These are phyloP conservation scores for Colletotrichum eleusines DNA, from an alignment of 2,329 filamentous ascomycete species.

Conservation along the genomic window DNA sequence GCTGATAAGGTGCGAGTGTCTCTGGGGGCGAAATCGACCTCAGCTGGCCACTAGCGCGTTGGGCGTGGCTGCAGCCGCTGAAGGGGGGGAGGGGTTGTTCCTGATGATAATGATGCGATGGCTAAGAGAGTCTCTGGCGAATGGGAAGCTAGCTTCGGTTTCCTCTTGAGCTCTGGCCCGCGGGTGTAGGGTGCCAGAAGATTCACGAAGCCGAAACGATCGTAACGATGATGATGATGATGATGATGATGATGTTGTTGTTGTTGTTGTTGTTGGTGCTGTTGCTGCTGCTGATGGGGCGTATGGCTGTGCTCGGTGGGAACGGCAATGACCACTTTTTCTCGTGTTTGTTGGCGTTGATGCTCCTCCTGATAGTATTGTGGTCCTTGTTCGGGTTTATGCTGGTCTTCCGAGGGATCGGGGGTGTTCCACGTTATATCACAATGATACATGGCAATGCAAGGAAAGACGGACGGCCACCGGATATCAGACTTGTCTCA, in stretches of 20 bases:
- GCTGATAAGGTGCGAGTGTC: conserved; percentile 31
- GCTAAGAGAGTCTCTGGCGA: conserved; percentile 28
- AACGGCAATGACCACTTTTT: conserved; percentile 3
- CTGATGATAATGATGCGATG: conserved; percentile 26
- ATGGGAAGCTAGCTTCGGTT: background rate
- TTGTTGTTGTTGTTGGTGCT: background rate
- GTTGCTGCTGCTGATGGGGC: conserved; percentile 23
- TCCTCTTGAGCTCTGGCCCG: background rate
- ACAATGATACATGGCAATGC: conserved; percentile 41
- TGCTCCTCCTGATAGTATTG: conserved; percentile 1
- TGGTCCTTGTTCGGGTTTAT: conserved; percentile 21
- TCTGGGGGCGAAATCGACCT: conserved; percentile 29
- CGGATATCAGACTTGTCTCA: conserved; percentile 11
- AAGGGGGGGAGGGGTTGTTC: conserved; percentile 6
- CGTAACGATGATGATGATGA: too few relatives aligned
- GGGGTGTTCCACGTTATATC: conserved; percentile 38
- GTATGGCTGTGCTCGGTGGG: conserved; percentile 32
- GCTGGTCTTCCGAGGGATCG: conserved; percentile 27
- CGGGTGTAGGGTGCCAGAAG: conserved; percentile 9
- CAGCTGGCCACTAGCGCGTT: conserved; percentile 33
- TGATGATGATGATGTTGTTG: background rate
- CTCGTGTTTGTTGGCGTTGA: conserved; percentile 27
- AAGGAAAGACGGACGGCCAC: background rate
- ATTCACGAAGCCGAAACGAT: conserved; percentile 25
- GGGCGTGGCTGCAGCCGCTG: background rate